phyloP scores from a whole-genome alignment of 1,284 basidiomycete genomes.

The Sanghuangporus baumii region DNA sequence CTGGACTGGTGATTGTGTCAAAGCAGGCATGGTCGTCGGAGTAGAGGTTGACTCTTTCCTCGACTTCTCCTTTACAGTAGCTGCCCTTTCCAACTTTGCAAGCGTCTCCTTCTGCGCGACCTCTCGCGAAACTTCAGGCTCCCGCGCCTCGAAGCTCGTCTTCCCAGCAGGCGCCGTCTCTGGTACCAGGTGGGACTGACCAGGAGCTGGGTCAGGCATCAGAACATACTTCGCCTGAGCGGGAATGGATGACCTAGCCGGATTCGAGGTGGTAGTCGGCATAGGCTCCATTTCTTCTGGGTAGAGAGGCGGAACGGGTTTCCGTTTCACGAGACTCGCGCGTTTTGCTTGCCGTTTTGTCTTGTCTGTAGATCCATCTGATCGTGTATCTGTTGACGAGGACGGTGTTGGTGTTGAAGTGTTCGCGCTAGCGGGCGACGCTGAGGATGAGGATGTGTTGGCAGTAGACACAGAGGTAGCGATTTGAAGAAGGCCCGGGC shows the following conservation, averaged over 20 bases:
- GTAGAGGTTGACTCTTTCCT: neutral
- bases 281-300: conserved; percentile 11
- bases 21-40: neutral
- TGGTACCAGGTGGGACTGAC: neutral
- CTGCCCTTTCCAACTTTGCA: neutral
- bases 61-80: neutral
- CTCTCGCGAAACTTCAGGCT: neutral
- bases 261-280: neutral
- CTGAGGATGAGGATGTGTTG: neutral
- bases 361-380: neutral
- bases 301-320: conserved; percentile 15
- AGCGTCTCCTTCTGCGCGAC: neutral
- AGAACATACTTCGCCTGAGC: neutral
- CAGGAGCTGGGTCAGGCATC: neutral
- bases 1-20: neutral
- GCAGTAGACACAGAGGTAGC: neutral
- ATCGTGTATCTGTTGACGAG: neutral
- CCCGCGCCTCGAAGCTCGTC: neutral
- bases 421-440: neutral
- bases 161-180: neutral
- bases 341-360: conserved; percentile 6
- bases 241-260: neutral
- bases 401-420: neutral
- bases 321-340: conserved; percentile 15
- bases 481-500: neutral